Evolutionary conservation across 129 eudicot species (phyloP).

Genomic region (Sambucus nigra): DNA sequence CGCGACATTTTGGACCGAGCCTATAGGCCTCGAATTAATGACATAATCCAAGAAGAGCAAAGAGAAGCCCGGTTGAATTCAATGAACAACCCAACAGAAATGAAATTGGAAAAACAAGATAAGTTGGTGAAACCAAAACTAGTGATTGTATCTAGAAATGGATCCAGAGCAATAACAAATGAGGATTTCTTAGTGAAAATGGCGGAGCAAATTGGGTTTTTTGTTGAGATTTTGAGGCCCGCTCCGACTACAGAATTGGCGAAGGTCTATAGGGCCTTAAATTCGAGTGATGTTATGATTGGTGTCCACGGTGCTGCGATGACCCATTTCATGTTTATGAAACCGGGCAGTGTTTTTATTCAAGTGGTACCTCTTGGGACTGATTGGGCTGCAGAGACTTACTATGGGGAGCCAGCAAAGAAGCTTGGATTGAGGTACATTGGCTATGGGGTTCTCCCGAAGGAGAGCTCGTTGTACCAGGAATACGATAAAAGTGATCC

Average conservation of each 20-base stretch:
- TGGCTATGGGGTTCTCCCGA: conserved; percentile 60
- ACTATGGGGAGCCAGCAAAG: conserved; percentile 72
- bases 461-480: conserved; percentile 77
- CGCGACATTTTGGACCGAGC: conserved; percentile 62
- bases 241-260: conserved; percentile 63
- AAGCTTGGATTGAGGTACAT: conserved; percentile 68
- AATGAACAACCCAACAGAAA: conserved; percentile 11
- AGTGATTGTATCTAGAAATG: conserved; percentile 67
- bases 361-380: conserved; percentile 89
- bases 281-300: conserved; percentile 84
- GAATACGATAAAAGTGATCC: conserved; percentile 65
- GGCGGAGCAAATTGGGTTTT: conserved; percentile 64
- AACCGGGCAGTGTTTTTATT: conserved; percentile 69
- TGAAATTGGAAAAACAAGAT: background rate
- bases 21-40: conserved; percentile 60
- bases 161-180: conserved; percentile 72
- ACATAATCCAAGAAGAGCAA: conserved; percentile 55
- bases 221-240: conserved; percentile 57
- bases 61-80: conserved; percentile 22
- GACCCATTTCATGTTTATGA: conserved; percentile 88
- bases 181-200: conserved; percentile 47
- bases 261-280: conserved; percentile 50
- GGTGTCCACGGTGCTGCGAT: conserved; percentile 99
- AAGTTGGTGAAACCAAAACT: conserved; percentile 45
- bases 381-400: conserved; percentile 90